A percentile compares a stretch with the other conserved stretches of the same genome.
Evolutionary conservation across 2,329 filamentous ascomycete genomes (phyloP).

Genomic region (Bipolaris sorokiniana): DNA sequence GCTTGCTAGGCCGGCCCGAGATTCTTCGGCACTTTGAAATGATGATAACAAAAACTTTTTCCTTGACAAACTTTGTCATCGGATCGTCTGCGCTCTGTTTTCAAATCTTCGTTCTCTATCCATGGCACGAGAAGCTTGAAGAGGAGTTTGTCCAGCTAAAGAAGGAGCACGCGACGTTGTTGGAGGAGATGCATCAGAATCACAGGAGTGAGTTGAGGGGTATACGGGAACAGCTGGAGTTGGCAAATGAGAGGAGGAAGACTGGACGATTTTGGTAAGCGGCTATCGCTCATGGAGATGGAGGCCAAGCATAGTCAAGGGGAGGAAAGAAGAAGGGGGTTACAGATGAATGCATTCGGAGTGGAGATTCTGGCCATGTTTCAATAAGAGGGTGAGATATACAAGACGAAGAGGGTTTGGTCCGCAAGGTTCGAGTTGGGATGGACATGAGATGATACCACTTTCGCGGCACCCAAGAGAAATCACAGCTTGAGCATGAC

Average conservation of each 20-base stretch:
- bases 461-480: background rate
- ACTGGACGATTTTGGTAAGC: constrained; percentile 16
- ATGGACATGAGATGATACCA: background rate
- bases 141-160: constrained; percentile 66
- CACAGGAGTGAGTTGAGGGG: constrained; percentile 28
- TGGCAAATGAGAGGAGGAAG: constrained; percentile 21
- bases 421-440: background rate
- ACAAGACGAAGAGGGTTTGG: background rate
- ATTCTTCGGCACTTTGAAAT: constrained; percentile 32
- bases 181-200: constrained; percentile 30
- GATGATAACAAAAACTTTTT: constrained; percentile 60
- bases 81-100: constrained; percentile 69
- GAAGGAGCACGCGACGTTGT: constrained; percentile 58
- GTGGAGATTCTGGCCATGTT: background rate
- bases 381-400: background rate
- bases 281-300: background rate
- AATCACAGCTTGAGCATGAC: background rate
- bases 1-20: background rate
- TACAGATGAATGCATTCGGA: background rate
- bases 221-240: constrained; percentile 31
- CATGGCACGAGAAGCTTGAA: constrained; percentile 71
- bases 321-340: background rate
- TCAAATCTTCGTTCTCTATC: constrained; percentile 73
- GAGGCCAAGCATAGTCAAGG: background rate
- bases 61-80: constrained; percentile 69